Conservation (phyloP, 805 yeast species). For the Nakazawaea molendinolei region DNA sequence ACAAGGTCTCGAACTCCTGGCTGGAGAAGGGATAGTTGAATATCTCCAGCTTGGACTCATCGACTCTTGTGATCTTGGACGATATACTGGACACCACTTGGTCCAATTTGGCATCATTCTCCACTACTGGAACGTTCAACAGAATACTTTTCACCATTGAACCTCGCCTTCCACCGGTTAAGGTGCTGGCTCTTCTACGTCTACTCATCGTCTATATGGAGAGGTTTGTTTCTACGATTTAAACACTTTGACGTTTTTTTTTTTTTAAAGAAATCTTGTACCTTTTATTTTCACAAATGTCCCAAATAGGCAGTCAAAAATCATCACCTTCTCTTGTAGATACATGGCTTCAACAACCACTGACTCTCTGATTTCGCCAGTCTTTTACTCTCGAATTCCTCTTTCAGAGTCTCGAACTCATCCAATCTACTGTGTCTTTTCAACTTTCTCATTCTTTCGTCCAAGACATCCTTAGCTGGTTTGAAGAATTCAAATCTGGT, state of each 20-base stretch:
- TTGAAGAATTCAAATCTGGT: slow-evolving; percentile 91
- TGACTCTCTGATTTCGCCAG: slow-evolving; percentile 61
- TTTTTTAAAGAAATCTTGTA: too few species aligned
- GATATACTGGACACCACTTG: slow-evolving; percentile 10
- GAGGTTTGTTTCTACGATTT: too few species aligned
- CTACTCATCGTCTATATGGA: background rate
- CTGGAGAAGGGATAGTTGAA: slow-evolving; percentile 30
- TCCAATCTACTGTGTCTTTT: slow-evolving; percentile 62
- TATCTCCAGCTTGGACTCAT: slow-evolving; percentile 1
- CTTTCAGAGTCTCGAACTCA: slow-evolving; percentile 61
- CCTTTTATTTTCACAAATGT: too few species aligned
- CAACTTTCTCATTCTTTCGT: slow-evolving; percentile 53
- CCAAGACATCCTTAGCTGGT: slow-evolving; percentile 64
- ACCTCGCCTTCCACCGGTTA: slow-evolving; percentile 36
- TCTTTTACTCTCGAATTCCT: slow-evolving; percentile 51
- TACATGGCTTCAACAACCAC: slow-evolving; percentile 93
- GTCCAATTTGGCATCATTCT: slow-evolving; percentile 17
- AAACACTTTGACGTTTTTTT: too few species aligned
- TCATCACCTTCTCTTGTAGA: slow-evolving; percentile 61
- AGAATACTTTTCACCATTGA: slow-evolving; percentile 64
- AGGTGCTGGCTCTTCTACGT: slow-evolving; percentile 5
- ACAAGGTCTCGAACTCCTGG: slow-evolving; percentile 27
- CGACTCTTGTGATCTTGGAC: background rate
- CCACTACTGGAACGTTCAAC: slow-evolving; percentile 37
- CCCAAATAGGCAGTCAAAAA: too few species aligned